These are phyloP conservation scores for Penicillium carneum DNA, from an alignment of 2,329 filamentous ascomycete species.

Conservation along the genomic window DNA sequence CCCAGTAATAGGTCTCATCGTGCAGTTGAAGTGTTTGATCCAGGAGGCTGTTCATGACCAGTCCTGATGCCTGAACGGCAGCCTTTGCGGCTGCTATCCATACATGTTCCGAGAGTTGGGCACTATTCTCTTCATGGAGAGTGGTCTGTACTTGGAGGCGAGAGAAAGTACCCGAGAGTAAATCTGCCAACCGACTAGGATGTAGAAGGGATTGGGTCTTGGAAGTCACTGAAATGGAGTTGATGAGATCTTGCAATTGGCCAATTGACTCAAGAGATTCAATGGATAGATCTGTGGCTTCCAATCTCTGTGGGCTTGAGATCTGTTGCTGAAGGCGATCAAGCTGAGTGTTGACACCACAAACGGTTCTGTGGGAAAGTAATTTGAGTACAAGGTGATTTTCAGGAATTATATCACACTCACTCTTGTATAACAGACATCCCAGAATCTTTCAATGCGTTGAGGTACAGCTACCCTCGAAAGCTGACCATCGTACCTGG, in stretches of 20 bases:
- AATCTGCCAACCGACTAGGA: conserved; percentile 63
- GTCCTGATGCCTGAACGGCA: conserved; percentile 85
- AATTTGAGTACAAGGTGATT: not conserved
- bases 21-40: conserved; percentile 83
- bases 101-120: conserved; percentile 79
- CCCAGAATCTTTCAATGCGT: not conserved
- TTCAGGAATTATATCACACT: not conserved
- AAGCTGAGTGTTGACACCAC: conserved; percentile 64
- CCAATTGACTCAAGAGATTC: conserved; percentile 40
- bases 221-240: conserved; percentile 73
- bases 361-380: conserved; percentile 57
- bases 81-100: conserved; percentile 93
- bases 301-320: conserved; percentile 19
- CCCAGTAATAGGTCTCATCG: conserved; percentile 95
- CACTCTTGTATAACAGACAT: conserved; percentile 39
- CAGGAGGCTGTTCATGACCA: conserved; percentile 76
- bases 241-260: conserved; percentile 71
- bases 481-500: not conserved
- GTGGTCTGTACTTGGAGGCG: conserved; percentile 34
- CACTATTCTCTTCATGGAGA: conserved; percentile 41
- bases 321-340: conserved; percentile 62
- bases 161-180: conserved; percentile 63
- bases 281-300: conserved; percentile 34
- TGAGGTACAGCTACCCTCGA: not conserved
- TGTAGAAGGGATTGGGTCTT: conserved; percentile 69